Percentiles rank a stretch among this genome's conserved stretches.
These are phyloP conservation scores for Fusarium dlaminii DNA, from an alignment of 2,329 filamentous ascomycete genomes.

Conservation along the genomic window DNA sequence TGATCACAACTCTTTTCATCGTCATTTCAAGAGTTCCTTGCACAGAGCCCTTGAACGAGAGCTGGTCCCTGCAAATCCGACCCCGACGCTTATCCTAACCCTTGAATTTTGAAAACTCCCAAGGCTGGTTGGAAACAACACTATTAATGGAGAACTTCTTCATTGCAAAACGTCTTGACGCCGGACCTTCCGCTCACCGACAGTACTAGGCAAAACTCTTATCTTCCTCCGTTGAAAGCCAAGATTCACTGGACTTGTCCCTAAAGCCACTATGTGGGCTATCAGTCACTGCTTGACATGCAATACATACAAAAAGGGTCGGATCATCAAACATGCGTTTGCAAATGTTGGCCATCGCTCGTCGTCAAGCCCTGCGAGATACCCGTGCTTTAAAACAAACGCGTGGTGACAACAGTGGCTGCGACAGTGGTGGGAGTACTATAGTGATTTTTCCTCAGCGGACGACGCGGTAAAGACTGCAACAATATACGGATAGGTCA, in stretches of 20 bases:
- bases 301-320: neutral
- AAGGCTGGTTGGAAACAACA: slow-evolving; percentile 6
- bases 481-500: neutral
- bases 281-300: slow-evolving; percentile 13
- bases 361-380: slow-evolving; percentile 3
- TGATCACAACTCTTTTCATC: neutral
- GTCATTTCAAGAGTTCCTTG: neutral
- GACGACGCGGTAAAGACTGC: slow-evolving; percentile 1
- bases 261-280: slow-evolving; percentile 27
- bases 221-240: slow-evolving; percentile 23
- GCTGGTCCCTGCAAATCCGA: slow-evolving; percentile 8
- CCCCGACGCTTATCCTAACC: slow-evolving; percentile 18
- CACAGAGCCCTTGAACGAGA: neutral
- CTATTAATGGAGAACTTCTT: slow-evolving; percentile 4
- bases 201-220: slow-evolving; percentile 27
- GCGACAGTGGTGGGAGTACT: neutral
- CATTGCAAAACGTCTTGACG: slow-evolving; percentile 1
- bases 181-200: slow-evolving; percentile 31
- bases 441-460: neutral
- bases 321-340: slow-evolving; percentile 23
- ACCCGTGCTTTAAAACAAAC: slow-evolving; percentile 10
- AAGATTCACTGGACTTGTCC: slow-evolving; percentile 22
- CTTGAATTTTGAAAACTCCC: slow-evolving; percentile 15
- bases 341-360: slow-evolving; percentile 5
- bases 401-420: slow-evolving; percentile 20